Evolutionary conservation across 2,329 filamentous ascomycete species (phyloP).

Genomic region (Botrytis galanthina): DNA sequence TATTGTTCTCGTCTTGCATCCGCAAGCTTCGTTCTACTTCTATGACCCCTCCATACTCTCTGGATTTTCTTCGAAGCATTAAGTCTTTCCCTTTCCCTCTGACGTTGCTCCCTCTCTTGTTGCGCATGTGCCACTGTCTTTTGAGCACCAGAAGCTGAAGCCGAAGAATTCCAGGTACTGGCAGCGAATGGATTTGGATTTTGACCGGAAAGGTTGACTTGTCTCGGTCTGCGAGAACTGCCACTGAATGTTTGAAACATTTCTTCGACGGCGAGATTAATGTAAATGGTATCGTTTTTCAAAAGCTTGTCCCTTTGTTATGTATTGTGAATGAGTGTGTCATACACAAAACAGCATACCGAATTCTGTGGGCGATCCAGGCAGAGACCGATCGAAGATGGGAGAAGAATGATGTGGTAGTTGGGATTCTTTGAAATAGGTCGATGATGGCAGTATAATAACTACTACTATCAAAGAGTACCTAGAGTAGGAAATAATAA

Average conservation of each 20-base stretch:
- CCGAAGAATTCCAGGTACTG: conserved; percentile 50
- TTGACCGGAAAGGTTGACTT: conserved; percentile 91
- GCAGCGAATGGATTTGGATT: conserved; percentile 75
- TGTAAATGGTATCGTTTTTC: background rate
- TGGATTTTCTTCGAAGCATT: conserved; percentile 75
- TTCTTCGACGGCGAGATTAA: conserved; percentile 29
- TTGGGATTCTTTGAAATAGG: background rate
- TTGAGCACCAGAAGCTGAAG: conserved; percentile 62
- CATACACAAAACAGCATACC: conserved; percentile 29
- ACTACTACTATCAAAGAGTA: background rate
- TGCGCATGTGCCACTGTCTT: conserved; percentile 82
- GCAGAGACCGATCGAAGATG: background rate
- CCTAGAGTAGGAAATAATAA: background rate
- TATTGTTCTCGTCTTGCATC: conserved; percentile 58
- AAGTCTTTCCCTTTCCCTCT: conserved; percentile 74
- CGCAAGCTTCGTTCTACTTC: conserved; percentile 57
- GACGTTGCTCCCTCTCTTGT: conserved; percentile 76
- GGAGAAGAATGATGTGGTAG: background rate
- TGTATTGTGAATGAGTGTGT: conserved; percentile 25
- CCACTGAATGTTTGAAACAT: conserved; percentile 96
- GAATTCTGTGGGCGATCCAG: conserved; percentile 1
- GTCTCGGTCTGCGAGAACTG: conserved; percentile 76
- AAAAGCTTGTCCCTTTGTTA: conserved; percentile 6
- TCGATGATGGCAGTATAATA: background rate
- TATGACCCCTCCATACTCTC: conserved; percentile 77